A percentile compares a stretch with the other conserved stretches of the same genome.
These are phyloP conservation scores for Saitozyma podzolica DNA, from an alignment of 768 basidiomycete genomes.

Conservation along the genomic window DNA sequence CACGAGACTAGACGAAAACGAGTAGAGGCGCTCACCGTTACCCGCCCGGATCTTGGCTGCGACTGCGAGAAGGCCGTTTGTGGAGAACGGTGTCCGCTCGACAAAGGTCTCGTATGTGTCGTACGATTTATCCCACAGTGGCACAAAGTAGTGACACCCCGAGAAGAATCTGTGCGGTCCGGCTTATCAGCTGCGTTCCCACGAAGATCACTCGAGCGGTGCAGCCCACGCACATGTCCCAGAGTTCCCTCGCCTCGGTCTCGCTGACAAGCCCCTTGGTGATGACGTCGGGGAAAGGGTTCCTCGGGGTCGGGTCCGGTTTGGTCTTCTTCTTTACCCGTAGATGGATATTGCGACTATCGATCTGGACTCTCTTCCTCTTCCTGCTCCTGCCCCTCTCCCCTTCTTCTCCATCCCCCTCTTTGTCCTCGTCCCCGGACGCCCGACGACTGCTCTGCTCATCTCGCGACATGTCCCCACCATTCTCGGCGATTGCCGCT, in stretches of 20 bases:
- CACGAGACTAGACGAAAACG: neutral
- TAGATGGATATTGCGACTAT: slow-evolving; percentile 66
- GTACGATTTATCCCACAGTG: slow-evolving; percentile 86
- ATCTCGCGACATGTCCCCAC: neutral
- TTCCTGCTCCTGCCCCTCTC: slow-evolving; percentile 64
- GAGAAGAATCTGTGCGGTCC: slow-evolving; percentile 75
- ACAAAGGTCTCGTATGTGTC: slow-evolving; percentile 90
- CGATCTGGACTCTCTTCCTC: slow-evolving; percentile 78
- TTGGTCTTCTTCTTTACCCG: slow-evolving; percentile 47
- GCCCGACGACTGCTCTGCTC: neutral
- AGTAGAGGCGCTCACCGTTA: slow-evolving; percentile 57
- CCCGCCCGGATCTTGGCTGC: slow-evolving; percentile 90
- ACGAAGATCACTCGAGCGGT: too few species aligned
- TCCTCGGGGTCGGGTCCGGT: slow-evolving; percentile 50
- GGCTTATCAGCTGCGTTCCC: neutral
- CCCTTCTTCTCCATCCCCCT: slow-evolving; percentile 11
- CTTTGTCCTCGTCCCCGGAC: slow-evolving; percentile 2
- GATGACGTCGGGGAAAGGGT: slow-evolving; percentile 52
- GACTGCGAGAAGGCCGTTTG: slow-evolving; percentile 84
- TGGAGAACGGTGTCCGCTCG: slow-evolving; percentile 93
- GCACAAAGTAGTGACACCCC: slow-evolving; percentile 94
- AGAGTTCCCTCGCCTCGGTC: slow-evolving; percentile 81
- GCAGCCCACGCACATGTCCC: slow-evolving; percentile 69
- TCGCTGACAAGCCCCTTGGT: slow-evolving; percentile 80
- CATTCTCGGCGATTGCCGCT: slow-evolving; percentile 20